Evolutionary conservation across 1,139 yeast genomes (phyloP).

Genomic region (Blastobotrys raffinosifermentans): DNA sequence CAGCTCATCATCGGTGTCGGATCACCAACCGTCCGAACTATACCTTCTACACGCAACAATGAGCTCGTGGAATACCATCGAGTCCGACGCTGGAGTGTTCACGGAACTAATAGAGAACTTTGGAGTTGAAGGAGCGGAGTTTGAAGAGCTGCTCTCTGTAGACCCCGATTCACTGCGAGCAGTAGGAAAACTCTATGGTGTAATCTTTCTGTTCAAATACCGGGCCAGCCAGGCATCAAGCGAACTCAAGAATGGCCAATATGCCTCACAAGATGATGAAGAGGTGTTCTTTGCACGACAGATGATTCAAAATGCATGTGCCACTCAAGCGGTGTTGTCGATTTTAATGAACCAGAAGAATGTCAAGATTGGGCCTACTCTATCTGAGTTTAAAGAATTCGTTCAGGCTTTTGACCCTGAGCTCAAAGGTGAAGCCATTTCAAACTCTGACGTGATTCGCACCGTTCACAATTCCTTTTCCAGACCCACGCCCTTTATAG

Average conservation of each 20-base stretch:
- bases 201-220: constrained; percentile 60
- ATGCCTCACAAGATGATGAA: constrained; percentile 29
- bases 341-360: constrained; percentile 44
- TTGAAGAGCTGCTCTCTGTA: constrained; percentile 54
- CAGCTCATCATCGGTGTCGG: too few relatives aligned
- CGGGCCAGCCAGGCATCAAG: constrained; percentile 34
- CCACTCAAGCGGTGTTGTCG: constrained; percentile 70
- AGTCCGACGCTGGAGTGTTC: constrained; percentile 71
- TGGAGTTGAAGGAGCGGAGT: constrained; percentile 51
- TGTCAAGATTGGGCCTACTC: constrained; percentile 45
- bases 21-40: too few relatives aligned
- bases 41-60: too few relatives aligned
- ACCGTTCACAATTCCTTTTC: constrained; percentile 60
- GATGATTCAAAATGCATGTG: constrained; percentile 67
- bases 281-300: constrained; percentile 55
- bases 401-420: constrained; percentile 52
- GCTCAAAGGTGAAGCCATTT: constrained; percentile 57
- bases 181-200: constrained; percentile 48
- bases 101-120: constrained; percentile 57
- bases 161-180: constrained; percentile 42
- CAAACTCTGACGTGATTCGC: constrained; percentile 56
- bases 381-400: constrained; percentile 47
- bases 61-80: constrained; percentile 62
- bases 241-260: constrained; percentile 38
- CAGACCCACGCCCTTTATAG: constrained; percentile 48